Percentiles rank a stretch among this genome's conserved stretches.
These are phyloP conservation scores for Penicillium taxi DNA, from an alignment of 495 filamentous ascomycete genomes.

Conservation along the genomic window DNA sequence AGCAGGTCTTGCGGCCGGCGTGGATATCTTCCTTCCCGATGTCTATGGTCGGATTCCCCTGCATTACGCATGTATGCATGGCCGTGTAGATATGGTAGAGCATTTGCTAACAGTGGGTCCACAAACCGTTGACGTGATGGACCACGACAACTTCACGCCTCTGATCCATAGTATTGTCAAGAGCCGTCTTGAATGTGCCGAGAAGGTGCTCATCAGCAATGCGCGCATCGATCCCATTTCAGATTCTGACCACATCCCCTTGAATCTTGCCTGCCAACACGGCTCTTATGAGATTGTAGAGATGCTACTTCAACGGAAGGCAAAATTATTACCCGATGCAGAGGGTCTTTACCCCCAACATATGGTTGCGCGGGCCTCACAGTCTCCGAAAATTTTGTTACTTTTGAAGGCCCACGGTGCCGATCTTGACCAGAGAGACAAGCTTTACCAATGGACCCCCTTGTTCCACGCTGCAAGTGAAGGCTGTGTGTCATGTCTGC, in stretches of 20 bases:
- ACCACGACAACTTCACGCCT: slow-evolving; percentile 96
- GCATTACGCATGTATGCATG: slow-evolving; percentile 95
- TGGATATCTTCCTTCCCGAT: slow-evolving; percentile 73
- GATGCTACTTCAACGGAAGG: slow-evolving; percentile 69
- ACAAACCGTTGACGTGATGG: slow-evolving; percentile 70
- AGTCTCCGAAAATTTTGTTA: slow-evolving; percentile 66
- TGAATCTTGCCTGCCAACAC: slow-evolving; percentile 91
- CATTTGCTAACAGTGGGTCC: slow-evolving; percentile 53
- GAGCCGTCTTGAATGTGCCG: slow-evolving; percentile 66
- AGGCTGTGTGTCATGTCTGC: slow-evolving; percentile 81
- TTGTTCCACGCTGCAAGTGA: slow-evolving; percentile 95
- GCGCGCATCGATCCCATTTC: slow-evolving; percentile 74
- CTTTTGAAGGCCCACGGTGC: slow-evolving; percentile 79
- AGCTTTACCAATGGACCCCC: slow-evolving; percentile 94
- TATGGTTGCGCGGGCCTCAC: slow-evolving; percentile 84
- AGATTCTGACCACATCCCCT: slow-evolving; percentile 83
- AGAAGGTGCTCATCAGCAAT: slow-evolving; percentile 59
- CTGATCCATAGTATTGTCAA: slow-evolving; percentile 92
- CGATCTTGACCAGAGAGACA: slow-evolving; percentile 87
- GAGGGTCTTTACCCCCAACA: slow-evolving; percentile 98
- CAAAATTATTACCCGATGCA: slow-evolving; percentile 77
- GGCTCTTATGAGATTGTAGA: slow-evolving; percentile 75
- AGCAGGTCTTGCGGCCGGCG: slow-evolving; percentile 58
- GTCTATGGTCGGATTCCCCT: slow-evolving; percentile 91
- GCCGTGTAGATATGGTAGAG: slow-evolving; percentile 74